Evolutionary conservation across 2,329 filamentous ascomycete species (phyloP), one percentile per base, ranked within the genome.

Genomic region (Aspergillus puulaauensis): DNA sequence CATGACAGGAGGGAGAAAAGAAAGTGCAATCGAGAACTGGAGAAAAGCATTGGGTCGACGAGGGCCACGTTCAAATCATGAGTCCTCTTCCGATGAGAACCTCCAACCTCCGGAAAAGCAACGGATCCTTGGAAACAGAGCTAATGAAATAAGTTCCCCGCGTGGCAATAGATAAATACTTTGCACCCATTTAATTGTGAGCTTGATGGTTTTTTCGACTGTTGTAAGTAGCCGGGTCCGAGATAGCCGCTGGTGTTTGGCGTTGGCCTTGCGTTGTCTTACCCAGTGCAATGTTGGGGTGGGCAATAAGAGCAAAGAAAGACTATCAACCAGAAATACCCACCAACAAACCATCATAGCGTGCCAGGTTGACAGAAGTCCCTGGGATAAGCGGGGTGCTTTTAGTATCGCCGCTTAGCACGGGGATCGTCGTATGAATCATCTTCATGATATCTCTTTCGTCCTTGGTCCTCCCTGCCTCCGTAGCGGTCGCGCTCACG

Each of bases 371-470:
- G 57, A 57, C 54, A 54, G 57, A 57, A 54, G 53, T 56, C 57
- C 60, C 47, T 61, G 53, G 40, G 17, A 11, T 23, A 55, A 37
- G 39, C 31, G 41, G 48, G 53, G 31, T 9, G 45, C 43, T 37
- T 44, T 74, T 76, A 86, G 72, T 87, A 88, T 70, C 85, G 80
- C 70, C 85, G 80, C 71, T 84, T 82, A 66, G 79, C 80, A 66
- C 85, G 81, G 51, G 81, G 80, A 75, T 96, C 93, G 70, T 96
- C 91, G 77, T 93, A 88, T 64, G 85, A 84, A 72, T 87, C 87
- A 70, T 89, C 89, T 52, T 96, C 92, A 75, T 90, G 91, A 52
- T 86, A 82, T 72, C 88, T 85, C 70, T 81, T 90, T 84, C 72
- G 85, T 76, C 75, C 78, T 58, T 82, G 79, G 52, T 83, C 83